Evolutionary conservation across 768 basidiomycete species (phyloP).

Genomic region (Boletus bicolor): DNA sequence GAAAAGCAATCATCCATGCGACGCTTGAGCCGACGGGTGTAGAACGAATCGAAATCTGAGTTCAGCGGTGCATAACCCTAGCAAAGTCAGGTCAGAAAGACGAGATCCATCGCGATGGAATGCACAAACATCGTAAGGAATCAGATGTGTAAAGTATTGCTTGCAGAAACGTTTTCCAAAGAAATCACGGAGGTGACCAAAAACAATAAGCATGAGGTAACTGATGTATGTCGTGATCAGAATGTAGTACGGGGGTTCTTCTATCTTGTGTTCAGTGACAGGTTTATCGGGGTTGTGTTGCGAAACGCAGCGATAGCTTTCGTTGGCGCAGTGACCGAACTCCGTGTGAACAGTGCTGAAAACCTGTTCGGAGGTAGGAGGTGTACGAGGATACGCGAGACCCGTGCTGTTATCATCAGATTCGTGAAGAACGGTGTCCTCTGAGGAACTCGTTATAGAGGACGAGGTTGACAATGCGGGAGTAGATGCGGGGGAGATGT

Average conservation of each 20-base stretch:
- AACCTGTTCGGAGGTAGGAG: conserved; percentile 78
- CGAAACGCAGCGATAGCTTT: conserved; percentile 66
- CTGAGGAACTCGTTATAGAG: conserved; percentile 63
- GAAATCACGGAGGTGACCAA: conserved; percentile 95
- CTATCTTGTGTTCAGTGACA: conserved; percentile 55
- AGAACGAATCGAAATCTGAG: conserved; percentile 99
- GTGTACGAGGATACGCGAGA: conserved; percentile 56
- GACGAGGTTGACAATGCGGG: conserved; percentile 75
- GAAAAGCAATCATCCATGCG: conserved; percentile 96
- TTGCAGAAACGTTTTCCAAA: conserved; percentile 81
- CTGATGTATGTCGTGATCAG: conserved; percentile 89
- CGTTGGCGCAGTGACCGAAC: conserved; percentile 87
- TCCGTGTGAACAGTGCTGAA: conserved; percentile 83
- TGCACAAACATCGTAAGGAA: conserved; percentile 75
- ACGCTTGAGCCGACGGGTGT: conserved; percentile 90
- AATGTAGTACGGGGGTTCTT: conserved; percentile 91
- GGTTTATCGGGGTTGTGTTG: conserved; percentile 48
- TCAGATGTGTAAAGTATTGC: conserved; percentile 71
- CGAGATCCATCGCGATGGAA: neutral
- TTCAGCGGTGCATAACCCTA: conserved; percentile 96
- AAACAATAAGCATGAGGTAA: conserved; percentile 86
- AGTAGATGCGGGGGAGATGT: conserved; percentile 54
- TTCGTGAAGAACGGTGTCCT: conserved; percentile 63
- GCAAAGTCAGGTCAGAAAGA: conserved; percentile 4
- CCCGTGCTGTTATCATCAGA: conserved; percentile 52